Base-by-base conservation (phyloP, 2,329 filamentous ascomycete species). In the Boeremia lycopersici region DNA sequence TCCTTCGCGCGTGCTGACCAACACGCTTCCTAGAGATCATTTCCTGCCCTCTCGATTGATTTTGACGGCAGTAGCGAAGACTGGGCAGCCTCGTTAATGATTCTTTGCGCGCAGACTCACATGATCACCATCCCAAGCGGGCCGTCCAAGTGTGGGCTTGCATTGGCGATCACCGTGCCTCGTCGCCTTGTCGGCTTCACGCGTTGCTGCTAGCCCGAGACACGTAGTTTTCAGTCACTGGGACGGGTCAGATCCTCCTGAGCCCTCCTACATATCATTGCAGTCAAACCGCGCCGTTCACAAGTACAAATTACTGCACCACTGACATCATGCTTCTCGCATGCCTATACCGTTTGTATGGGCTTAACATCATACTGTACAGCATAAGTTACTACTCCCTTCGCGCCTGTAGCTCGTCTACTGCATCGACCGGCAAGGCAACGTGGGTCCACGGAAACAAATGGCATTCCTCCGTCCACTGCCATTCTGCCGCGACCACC, bases 121-220 rank as follows among this genome's bases (percentile, higher is more conserved):
- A 52, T 56, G 53, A 52, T 38, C 33, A 48, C 28, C 17, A 40
- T 29, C 23, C 35, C 12, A 51, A 56, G 53, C 48, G 43, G 42
- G 47, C 33, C 48, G 19, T 23, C 19, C 19, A 23, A 5, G 5
- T 23, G 33, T 25, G 43, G 30, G 35, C 36, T 42, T 31, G 35
- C 28, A 29, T 19, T 40, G 19, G 19, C 23, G 30, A 41, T 23
- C 19, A 23, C 19, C 19, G 19, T 23, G 19, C 19, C 19, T 41
- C n/a, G 30, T 34, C 38, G 10, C 30, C 46, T 50, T 25, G 29
- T 19, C 46, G 46, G 41, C 30, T 46, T 31, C 23, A 13, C 15
- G 36, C 39, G 1, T 29, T 25, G 30, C 30, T 41, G 23, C 35
- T 41, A n/a, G 23, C 23, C 35, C 41, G 40, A 46, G 41, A 38